Evolutionary conservation across 192 early-diverging fungal genomes (phyloP).

Genomic region (Podila epicladia): DNA sequence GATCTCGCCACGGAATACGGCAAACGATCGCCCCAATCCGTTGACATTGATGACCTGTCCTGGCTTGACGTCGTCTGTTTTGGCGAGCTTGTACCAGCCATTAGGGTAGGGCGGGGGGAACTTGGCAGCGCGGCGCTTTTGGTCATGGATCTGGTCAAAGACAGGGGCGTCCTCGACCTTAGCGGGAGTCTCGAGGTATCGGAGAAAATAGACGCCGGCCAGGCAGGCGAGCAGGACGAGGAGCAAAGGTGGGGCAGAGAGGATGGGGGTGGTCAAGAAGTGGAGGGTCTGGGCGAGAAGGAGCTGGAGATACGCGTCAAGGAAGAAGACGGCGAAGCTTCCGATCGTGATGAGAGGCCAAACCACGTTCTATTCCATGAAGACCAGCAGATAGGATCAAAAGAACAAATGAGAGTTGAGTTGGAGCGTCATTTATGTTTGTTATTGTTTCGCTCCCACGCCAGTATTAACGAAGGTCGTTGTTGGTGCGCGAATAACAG

Average conservation of each 20-base stretch:
- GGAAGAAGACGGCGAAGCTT: conserved; percentile 42
- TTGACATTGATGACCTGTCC: conserved; percentile 48
- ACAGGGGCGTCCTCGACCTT: conserved; percentile 24
- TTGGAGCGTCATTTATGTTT: neutral
- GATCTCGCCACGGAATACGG: conserved; percentile 29
- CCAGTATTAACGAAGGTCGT: neutral
- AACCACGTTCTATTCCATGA: conserved; percentile 24
- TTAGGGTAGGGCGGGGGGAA: conserved; percentile 49
- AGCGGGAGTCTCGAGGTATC: conserved; percentile 18
- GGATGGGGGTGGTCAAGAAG: conserved; percentile 15
- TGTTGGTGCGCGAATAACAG: neutral
- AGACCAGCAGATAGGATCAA: neutral
- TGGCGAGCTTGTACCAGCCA: conserved; percentile 45
- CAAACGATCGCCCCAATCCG: conserved; percentile 36
- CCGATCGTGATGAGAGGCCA: conserved; percentile 42
- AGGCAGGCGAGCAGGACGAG: conserved; percentile 10
- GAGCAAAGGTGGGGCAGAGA: conserved; percentile 22
- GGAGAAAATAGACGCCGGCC: neutral
- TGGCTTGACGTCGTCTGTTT: conserved; percentile 36
- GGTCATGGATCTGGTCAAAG: conserved; percentile 44
- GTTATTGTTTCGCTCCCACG: neutral
- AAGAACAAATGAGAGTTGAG: neutral
- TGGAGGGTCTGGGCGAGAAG: neutral
- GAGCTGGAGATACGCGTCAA: conserved; percentile 23
- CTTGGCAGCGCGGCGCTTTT: conserved; percentile 30